Base-by-base conservation (phyloP, 495 filamentous ascomycete genomes). In the Aspergillus carlsbadensis region DNA sequence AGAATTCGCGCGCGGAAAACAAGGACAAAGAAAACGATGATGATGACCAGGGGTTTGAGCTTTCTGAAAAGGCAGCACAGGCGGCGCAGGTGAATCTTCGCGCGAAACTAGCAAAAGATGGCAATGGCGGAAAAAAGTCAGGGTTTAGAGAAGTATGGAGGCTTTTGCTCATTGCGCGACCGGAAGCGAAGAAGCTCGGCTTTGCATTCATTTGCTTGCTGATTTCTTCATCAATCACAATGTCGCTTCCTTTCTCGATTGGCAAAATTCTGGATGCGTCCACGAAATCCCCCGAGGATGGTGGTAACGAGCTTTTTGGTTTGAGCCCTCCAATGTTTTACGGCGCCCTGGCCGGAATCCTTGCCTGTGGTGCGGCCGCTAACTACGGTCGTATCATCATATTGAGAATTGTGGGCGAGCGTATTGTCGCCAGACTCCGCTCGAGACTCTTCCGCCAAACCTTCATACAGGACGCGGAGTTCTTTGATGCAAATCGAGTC, bases 401-500 rank as follows among this genome's bases (percentile, higher is more conserved):
- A 35, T 83, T 98, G 3, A 82, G 94, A n/a, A 94, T 97, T 56
- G 89, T 98, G 36, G 94, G 94, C 49, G 94, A 98, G 70, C 82
- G 95, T 29, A 91, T 98, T 45, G 95, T 98, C 24, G 84, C 94
- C 14, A 81, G 92, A 60, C 79, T 97, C 56, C 85, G 94, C 37
- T 93, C 92, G 10, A 87, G 89, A 69, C 84, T 98, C 18, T 98
- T 94, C 76, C 82, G 90, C 49, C 83, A 87, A 63, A 98, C 94
- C 0, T 94, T 95, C 57, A 76, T 91, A 18, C 94, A 98, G 65
- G 91, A 98, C 70, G 95, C 95, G 54, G 94, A 98, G 66, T 98
- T 98, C 77, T 98, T 98, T 68, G 94, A 98, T 67, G 94, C 94
- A 35, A 98, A 98, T 73, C 82, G 95, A 17, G 91, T 96, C 35